A percentile compares a stretch with the other conserved stretches of the same genome.
These are phyloP conservation scores for Musa schizocarpa DNA, from an alignment of 176 grass and related monocot species.

Conservation along the genomic window DNA sequence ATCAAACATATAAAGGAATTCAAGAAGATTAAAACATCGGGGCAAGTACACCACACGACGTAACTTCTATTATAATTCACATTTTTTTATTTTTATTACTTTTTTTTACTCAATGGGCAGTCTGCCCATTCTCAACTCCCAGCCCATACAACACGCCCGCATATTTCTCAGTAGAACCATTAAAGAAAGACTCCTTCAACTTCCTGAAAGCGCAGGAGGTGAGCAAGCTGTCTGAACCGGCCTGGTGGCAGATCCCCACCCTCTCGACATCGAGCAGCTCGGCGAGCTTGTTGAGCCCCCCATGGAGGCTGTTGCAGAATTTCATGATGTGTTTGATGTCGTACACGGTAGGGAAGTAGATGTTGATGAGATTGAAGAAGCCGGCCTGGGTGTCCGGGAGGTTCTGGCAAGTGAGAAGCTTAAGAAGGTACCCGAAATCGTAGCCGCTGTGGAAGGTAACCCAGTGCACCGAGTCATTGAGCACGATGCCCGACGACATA, in stretches of 20 bases:
- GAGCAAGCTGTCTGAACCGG: constrained; percentile 83
- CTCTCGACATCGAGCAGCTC: constrained; percentile 92
- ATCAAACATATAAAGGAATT: background rate
- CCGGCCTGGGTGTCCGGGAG: constrained; percentile 65
- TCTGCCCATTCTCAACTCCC: constrained; percentile 71
- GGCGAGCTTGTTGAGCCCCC: constrained; percentile 86
- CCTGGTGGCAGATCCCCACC: constrained; percentile 86
- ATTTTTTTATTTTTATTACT: constrained; percentile 8
- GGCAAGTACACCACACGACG: background rate
- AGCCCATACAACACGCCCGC: constrained; percentile 92
- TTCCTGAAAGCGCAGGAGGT: constrained; percentile 78
- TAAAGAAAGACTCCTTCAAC: constrained; percentile 77
- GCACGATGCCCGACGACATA: constrained; percentile 89
- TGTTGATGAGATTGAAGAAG: constrained; percentile 79
- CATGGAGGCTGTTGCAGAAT: constrained; percentile 96
- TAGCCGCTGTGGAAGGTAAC: constrained; percentile 91
- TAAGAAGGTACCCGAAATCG: constrained; percentile 87
- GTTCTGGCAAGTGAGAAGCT: constrained; percentile 72
- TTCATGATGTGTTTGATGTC: constrained; percentile 99
- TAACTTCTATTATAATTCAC: background rate
- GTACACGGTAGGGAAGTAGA: constrained; percentile 83
- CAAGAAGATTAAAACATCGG: background rate
- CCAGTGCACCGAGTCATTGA: constrained; percentile 82
- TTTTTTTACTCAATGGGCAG: constrained; percentile 40
- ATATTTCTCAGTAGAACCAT: constrained; percentile 73